Conservation (phyloP, 805 yeast species). For the Komagataella populi region DNA sequence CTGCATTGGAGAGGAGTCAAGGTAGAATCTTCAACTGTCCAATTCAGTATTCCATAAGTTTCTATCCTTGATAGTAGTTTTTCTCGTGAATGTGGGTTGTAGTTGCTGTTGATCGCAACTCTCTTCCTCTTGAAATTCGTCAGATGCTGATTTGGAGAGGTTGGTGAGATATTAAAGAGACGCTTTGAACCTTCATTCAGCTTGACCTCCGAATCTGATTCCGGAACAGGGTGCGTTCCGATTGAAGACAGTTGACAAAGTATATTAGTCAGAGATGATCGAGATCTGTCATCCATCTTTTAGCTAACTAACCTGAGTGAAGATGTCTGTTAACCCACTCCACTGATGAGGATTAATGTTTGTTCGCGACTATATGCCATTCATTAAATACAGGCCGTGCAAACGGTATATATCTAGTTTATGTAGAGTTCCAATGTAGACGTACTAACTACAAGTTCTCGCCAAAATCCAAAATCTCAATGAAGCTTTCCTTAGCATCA, state of each 20-base stretch:
- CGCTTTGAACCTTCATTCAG: neutral
- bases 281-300: neutral
- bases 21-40: slow-evolving; percentile 22
- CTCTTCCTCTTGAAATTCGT: neutral
- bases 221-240: neutral
- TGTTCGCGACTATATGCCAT: neutral
- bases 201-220: neutral
- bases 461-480: slow-evolving; percentile 79
- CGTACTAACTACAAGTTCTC: neutral
- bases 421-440: neutral
- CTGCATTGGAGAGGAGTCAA: slow-evolving; percentile 36
- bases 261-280: neutral
- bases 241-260: neutral
- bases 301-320: neutral
- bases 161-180: neutral
- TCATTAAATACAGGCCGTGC: neutral
- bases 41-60: slow-evolving; percentile 30
- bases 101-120: slow-evolving; percentile 6
- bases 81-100: slow-evolving; percentile 23
- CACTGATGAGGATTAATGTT: neutral
- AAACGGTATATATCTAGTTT: neutral
- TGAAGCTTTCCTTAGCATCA: slow-evolving; percentile 33
- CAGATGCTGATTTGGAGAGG: neutral
- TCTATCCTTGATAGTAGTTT: slow-evolving; percentile 24
- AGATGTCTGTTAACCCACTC: neutral